phyloP scores from a whole-genome alignment of 176 grass and related monocot genomes.

The Carex myosuroides region DNA sequence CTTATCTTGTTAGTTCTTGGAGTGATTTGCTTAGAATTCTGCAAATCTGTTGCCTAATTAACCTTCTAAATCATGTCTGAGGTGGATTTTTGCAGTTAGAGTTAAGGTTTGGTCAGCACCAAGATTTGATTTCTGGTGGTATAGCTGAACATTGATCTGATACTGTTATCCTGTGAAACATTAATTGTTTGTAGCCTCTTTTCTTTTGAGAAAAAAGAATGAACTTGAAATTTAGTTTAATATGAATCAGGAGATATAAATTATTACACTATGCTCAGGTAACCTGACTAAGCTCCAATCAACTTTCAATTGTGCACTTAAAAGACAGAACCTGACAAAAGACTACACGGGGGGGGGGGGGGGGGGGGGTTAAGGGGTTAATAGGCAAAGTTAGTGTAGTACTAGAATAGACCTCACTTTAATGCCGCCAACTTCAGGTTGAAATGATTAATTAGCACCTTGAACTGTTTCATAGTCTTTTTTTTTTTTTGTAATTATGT shows the following conservation, averaged over 20 bases:
- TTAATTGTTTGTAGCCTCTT: not conserved
- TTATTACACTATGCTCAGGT: not conserved
- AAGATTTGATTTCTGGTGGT: not conserved
- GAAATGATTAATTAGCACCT: not conserved
- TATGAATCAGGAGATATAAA: not conserved
- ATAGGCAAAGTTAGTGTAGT: not conserved
- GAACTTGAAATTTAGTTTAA: not conserved
- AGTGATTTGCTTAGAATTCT: not conserved
- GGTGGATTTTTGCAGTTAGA: not conserved
- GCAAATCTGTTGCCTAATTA: not conserved
- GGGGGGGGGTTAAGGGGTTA: too few relatives aligned
- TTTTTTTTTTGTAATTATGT: not conserved
- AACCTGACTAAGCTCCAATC: not conserved
- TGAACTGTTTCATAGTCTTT: not conserved
- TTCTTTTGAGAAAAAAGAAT: not conserved
- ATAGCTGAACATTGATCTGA: not conserved
- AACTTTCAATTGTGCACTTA: not conserved
- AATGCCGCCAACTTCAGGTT: not conserved
- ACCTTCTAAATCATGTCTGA: not conserved
- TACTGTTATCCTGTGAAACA: not conserved
- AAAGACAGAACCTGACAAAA: not conserved
- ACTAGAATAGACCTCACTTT: not conserved
- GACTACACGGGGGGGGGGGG: not conserved
- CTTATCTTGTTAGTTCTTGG: not conserved
- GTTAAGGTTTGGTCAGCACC: not conserved